Conservation (phyloP, 768 basidiomycete genomes). For the Strobilomyces echinocephalus region DNA sequence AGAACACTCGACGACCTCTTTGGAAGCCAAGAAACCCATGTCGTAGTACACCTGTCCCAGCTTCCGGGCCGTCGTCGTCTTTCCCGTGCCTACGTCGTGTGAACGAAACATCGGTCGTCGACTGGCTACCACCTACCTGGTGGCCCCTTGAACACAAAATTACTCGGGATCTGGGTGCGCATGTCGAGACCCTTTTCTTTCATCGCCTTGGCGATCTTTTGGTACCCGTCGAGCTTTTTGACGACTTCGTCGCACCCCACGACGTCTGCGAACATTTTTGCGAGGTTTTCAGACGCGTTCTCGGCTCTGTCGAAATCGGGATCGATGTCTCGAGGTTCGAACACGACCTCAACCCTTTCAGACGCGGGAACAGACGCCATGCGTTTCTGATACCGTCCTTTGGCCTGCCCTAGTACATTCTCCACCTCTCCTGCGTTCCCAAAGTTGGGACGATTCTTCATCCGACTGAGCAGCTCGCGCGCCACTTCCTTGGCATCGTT, state of each 20-base stretch:
- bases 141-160: conserved; percentile 70
- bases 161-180: conserved; percentile 51
- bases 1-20: conserved; percentile 61
- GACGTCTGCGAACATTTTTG: conserved; percentile 57
- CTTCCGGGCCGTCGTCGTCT: conserved; percentile 60
- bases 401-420: conserved; percentile 53
- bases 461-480: conserved; percentile 39
- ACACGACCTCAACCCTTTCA: conserved; percentile 27
- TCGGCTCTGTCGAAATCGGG: conserved; percentile 50
- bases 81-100: conserved; percentile 50
- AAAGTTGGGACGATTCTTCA: conserved; percentile 51
- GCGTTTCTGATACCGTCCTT: conserved; percentile 43
- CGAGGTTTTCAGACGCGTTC: conserved; percentile 48
- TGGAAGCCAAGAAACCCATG: conserved; percentile 52
- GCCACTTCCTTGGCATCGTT: conserved; percentile 54
- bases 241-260: conserved; percentile 58
- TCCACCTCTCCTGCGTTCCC: conserved; percentile 66
- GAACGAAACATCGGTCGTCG: background rate
- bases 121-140: conserved; percentile 41
- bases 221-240: conserved; percentile 44
- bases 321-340: conserved; percentile 56
- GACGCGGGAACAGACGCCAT: conserved; percentile 25
- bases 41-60: conserved; percentile 62
- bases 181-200: conserved; percentile 41
- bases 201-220: conserved; percentile 44